Conservation (phyloP, 805 yeast species). For the Candida odintsovae region DNA sequence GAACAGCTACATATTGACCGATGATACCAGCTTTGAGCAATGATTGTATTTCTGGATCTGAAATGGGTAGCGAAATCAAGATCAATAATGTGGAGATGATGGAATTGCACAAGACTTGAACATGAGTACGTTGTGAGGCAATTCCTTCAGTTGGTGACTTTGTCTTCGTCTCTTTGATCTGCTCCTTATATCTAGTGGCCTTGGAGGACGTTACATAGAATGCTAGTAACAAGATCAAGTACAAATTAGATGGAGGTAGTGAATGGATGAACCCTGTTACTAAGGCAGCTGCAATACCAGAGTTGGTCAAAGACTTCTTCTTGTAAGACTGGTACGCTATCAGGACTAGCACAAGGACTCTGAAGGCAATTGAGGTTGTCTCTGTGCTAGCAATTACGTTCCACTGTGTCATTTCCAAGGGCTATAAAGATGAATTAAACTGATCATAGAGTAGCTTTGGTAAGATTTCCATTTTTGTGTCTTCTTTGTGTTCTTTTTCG, state of each 20-base stretch:
- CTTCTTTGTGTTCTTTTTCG: not conserved
- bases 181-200: slow-evolving; percentile 34
- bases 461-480: too few species aligned
- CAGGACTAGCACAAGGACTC: slow-evolving; percentile 6
- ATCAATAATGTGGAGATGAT: slow-evolving; percentile 31
- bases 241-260: slow-evolving; percentile 29
- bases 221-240: slow-evolving; percentile 26
- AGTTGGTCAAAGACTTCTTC: slow-evolving; percentile 31
- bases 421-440: too few species aligned
- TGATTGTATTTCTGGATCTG: slow-evolving; percentile 2
- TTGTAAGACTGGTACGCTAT: slow-evolving; percentile 25
- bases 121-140: slow-evolving; percentile 29
- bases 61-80: slow-evolving; percentile 15
- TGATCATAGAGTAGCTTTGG: too few species aligned
- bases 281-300: slow-evolving; percentile 32
- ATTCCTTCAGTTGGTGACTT: slow-evolving; percentile 14
- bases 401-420: not conserved
- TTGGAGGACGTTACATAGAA: slow-evolving; percentile 34
- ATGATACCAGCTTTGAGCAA: slow-evolving; percentile 23
- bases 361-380: slow-evolving; percentile 8
- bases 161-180: slow-evolving; percentile 28
- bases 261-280: slow-evolving; percentile 35
- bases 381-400: not conserved
- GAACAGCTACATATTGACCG: slow-evolving; percentile 37
- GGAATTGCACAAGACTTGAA: slow-evolving; percentile 39